A percentile compares a stretch with the other conserved stretches of the same genome.
Evolutionary conservation across 2,329 filamentous ascomycete species (phyloP).

Genomic region (Scedosporium apiospermum): DNA sequence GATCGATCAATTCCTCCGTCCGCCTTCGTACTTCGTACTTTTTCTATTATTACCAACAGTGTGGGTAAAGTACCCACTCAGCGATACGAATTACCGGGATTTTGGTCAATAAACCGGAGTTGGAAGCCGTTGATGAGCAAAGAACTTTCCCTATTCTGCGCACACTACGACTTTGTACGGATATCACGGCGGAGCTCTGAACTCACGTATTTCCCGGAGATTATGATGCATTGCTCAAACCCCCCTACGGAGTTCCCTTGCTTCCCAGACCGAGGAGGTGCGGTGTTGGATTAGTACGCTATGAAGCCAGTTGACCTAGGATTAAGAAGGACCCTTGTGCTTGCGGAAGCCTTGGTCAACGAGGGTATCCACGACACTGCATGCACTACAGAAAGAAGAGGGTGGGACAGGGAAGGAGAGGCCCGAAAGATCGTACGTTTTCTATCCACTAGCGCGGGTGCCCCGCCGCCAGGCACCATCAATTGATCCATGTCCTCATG

Average conservation of each 20-base stretch:
- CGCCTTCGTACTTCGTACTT: neutral
- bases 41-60: neutral
- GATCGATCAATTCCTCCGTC: neutral
- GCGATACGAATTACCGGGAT: too few species aligned
- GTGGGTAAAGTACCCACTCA: neutral
- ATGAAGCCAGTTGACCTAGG: too few species aligned
- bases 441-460: neutral
- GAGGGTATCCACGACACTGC: neutral
- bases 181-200: too few species aligned
- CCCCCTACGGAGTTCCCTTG: too few species aligned
- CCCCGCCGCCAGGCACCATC: neutral
- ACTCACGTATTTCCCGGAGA: too few species aligned
- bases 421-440: neutral
- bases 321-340: too few species aligned
- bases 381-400: neutral
- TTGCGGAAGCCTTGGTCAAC: neutral
- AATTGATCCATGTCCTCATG: too few species aligned
- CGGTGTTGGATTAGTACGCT: too few species aligned
- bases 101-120: too few species aligned
- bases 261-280: too few species aligned
- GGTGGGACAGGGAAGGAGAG: neutral
- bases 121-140: neutral
- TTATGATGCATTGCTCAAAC: too few species aligned
- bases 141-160: neutral
- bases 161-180: too few species aligned